Evolutionary conservation across 805 yeast species (phyloP), one percentile per base, ranked within the genome.

Genomic region (Ogataea siamensis): DNA sequence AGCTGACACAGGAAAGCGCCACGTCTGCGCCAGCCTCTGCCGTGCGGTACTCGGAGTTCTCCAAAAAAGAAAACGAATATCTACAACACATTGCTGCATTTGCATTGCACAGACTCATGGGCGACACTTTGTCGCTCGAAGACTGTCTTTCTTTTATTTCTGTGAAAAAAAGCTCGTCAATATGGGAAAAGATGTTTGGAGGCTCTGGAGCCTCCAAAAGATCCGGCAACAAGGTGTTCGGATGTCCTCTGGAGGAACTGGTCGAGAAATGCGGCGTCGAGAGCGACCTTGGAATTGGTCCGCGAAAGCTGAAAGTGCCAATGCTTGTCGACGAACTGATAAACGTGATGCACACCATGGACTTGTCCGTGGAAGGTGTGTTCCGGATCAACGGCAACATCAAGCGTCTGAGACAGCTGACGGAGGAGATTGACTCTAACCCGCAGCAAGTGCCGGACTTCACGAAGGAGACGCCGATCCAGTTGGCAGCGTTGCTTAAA

Each of bases 371-470:
- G 20, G 99, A 93, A 62, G 99, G 99, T 43, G 83, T 93, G 4
- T 93, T 93, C 73, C 77, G 99, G 53, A 83, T 89, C 56, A 93
- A 93, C 57, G 99, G 99, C 54, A 93, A 93, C 57, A 89, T 93
- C 55, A 79, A 88, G 51, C 74, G 85, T 30, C 67, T 91, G 34
- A 77, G 83, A 50, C 85, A 81, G 48, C 64, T 89, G 41, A 75
- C 87, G 0, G 87, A 78, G 37, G 73, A 68, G 32, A 82, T 91
- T 47, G 93, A 93, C 62, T 67, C 72, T 30, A 70, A 74, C 49
- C 95, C 96, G 2, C 73, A 78, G 15, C 75, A 70, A 40, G 73
- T 80, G 7, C 93, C 94, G 0, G 80, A 80, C 50, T 71, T 88
- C 24, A 70, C 78, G 15, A 55, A 51, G 14, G 96, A 91, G 58